Evolutionary conservation across 225 moss, liverwort and hornwort species (phyloP).

Genomic region (Sphagnum tenellum): DNA sequence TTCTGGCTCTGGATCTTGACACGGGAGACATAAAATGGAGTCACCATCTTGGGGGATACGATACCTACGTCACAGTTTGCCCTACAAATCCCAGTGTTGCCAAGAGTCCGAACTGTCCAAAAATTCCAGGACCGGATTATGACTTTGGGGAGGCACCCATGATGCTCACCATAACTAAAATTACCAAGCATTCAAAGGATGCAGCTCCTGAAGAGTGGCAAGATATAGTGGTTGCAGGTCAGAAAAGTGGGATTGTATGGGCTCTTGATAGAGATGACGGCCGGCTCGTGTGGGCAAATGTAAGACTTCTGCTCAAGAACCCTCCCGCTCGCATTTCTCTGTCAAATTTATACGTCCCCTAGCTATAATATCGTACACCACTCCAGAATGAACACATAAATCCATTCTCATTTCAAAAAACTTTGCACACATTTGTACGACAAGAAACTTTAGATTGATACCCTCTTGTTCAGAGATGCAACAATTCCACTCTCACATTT

Average conservation of each 20-base stretch:
- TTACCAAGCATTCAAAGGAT: neutral
- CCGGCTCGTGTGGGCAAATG: constrained; percentile 8
- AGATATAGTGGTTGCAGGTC: constrained; percentile 13
- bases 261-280: constrained; percentile 18
- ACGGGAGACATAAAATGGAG: constrained; percentile 10
- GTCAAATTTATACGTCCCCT: too few relatives aligned
- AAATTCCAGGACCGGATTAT: constrained; percentile 17
- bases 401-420: neutral
- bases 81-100: neutral
- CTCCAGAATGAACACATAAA: neutral
- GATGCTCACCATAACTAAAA: constrained; percentile 13
- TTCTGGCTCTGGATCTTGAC: constrained; percentile 10
- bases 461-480: too few relatives aligned
- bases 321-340: too few relatives aligned
- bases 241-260: constrained; percentile 27
- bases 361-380: too few relatives aligned
- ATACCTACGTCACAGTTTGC: constrained; percentile 8
- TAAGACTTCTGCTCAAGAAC: neutral
- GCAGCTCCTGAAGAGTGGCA: neutral
- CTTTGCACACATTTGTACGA: too few relatives aligned
- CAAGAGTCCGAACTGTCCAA: constrained; percentile 1
- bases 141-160: constrained; percentile 40
- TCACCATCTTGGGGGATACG: constrained; percentile 9
- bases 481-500: too few relatives aligned
- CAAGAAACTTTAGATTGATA: too few relatives aligned